Conservation (phyloP, 1,284 basidiomycete genomes). For the Cutaneotrichosporon spelunceum region DNA sequence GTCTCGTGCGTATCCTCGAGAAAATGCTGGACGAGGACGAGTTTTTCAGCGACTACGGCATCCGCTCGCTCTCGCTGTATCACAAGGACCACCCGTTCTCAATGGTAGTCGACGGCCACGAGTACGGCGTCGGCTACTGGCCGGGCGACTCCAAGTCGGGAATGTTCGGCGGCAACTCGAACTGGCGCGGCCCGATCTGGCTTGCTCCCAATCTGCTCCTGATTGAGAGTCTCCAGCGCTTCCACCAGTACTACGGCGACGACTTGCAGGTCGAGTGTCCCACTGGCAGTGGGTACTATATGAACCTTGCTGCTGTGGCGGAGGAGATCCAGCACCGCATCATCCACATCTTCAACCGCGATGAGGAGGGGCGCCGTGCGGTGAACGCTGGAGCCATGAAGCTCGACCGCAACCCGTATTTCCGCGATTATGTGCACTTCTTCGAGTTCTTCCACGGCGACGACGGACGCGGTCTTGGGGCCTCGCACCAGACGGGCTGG, state of each 20-base stretch:
- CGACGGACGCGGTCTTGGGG: conserved; percentile 83
- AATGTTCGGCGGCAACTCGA: conserved; percentile 89
- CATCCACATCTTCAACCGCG: conserved; percentile 92
- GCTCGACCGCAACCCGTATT: conserved; percentile 89
- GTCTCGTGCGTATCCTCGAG: conserved; percentile 80
- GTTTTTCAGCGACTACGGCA: conserved; percentile 90
- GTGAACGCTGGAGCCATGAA: conserved; percentile 86
- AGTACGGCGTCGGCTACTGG: conserved; percentile 94
- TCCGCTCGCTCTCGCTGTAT: conserved; percentile 86
- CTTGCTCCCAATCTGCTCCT: conserved; percentile 86
- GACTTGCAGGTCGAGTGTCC: conserved; percentile 89
- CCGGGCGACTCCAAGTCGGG: conserved; percentile 93
- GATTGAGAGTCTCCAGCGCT: conserved; percentile 67
- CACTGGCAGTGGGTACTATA: conserved; percentile 88
- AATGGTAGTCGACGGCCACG: conserved; percentile 86
- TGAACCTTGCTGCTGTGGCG: conserved; percentile 88
- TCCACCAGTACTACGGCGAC: conserved; percentile 94
- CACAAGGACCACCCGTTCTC: conserved; percentile 93
- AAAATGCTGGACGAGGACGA: conserved; percentile 97
- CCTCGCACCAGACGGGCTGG: conserved; percentile 97
- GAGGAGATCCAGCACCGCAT: conserved; percentile 96
- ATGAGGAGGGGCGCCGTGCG: conserved; percentile 77
- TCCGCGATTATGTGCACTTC: conserved; percentile 69
- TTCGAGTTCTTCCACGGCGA: conserved; percentile 90
- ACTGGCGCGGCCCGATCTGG: conserved; percentile 87